Evolutionary conservation across 2,329 filamentous ascomycete species (phyloP).

Genomic region (Blastomyces gilchristii): DNA sequence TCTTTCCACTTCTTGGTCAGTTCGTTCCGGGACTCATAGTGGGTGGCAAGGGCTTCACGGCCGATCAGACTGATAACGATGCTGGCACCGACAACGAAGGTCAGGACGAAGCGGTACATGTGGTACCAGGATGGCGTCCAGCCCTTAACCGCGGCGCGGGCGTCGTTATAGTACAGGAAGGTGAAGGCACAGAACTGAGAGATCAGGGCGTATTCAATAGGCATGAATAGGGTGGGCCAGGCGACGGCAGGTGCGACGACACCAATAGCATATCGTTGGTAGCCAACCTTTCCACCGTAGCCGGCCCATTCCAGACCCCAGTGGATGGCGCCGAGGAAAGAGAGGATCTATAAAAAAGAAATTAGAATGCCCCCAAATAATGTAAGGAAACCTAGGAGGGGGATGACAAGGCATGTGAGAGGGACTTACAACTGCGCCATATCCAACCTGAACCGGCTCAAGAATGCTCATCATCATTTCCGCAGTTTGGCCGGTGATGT

Average conservation of each 20-base stretch:
- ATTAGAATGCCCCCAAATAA: neutral
- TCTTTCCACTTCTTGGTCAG: slow-evolving; percentile 43
- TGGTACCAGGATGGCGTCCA: slow-evolving; percentile 80
- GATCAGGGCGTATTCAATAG: slow-evolving; percentile 74
- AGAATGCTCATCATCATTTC: slow-evolving; percentile 61
- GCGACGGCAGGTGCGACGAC: slow-evolving; percentile 68
- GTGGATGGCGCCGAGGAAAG: slow-evolving; percentile 86
- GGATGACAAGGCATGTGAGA: neutral
- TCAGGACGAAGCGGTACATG: slow-evolving; percentile 84
- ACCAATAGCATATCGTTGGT: slow-evolving; percentile 73
- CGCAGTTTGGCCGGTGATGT: slow-evolving; percentile 62
- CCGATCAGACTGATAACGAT: slow-evolving; percentile 75
- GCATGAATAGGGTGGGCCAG: slow-evolving; percentile 81
- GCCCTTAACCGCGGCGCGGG: slow-evolving; percentile 59
- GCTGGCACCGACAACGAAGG: slow-evolving; percentile 73
- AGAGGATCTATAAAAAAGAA: slow-evolving; percentile 56
- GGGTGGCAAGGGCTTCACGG: slow-evolving; percentile 59
- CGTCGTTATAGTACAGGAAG: slow-evolving; percentile 75
- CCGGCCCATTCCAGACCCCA: slow-evolving; percentile 83
- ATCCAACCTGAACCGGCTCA: slow-evolving; percentile 82
- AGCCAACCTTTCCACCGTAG: slow-evolving; percentile 56
- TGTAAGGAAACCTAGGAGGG: neutral
- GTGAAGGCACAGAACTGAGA: slow-evolving; percentile 78
- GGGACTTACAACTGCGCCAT: slow-evolving; percentile 61
- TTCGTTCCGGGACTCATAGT: slow-evolving; percentile 27